Evolutionary conservation across 2,329 filamentous ascomycete genomes (phyloP).

Genomic region (Fusarium ambrosium): DNA sequence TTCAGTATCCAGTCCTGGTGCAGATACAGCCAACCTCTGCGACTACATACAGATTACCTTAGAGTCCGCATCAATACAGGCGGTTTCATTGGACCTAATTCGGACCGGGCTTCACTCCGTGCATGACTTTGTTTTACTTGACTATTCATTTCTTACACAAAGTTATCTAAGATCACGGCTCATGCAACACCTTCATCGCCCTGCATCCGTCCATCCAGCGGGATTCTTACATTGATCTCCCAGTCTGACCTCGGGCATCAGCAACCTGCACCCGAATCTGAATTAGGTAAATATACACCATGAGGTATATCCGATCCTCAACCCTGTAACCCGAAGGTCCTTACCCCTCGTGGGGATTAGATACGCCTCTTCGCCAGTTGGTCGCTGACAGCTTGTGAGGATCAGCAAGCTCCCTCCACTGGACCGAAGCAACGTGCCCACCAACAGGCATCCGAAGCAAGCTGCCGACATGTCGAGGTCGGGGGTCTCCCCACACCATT

Average conservation of each 20-base stretch:
- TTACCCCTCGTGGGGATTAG: not conserved
- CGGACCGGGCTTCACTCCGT: not conserved
- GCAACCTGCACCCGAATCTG: not conserved
- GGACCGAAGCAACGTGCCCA: not conserved
- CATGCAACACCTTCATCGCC: not conserved
- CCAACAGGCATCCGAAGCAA: constrained; percentile 1
- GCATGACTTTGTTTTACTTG: not conserved
- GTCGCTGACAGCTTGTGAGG: not conserved
- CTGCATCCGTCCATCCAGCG: not conserved
- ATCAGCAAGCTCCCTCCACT: constrained; percentile 2
- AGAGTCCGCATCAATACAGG: not conserved
- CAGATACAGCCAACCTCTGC: not conserved
- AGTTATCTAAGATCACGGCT: not conserved
- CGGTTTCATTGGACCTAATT: not conserved
- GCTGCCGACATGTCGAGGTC: not conserved
- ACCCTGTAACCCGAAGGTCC: not conserved
- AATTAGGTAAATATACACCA: not conserved
- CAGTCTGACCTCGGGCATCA: not conserved
- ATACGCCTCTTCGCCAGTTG: not conserved
- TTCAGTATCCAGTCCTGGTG: not conserved
- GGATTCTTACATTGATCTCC: not conserved
- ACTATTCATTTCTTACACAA: not conserved
- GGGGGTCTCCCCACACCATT: not conserved
- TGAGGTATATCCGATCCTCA: not conserved
- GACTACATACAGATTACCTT: not conserved